Percentiles rank a stretch among this genome's conserved stretches.
Evolutionary conservation across 371 early-diverging fungal genomes (phyloP).

Genomic region (Mortierella sp.): DNA sequence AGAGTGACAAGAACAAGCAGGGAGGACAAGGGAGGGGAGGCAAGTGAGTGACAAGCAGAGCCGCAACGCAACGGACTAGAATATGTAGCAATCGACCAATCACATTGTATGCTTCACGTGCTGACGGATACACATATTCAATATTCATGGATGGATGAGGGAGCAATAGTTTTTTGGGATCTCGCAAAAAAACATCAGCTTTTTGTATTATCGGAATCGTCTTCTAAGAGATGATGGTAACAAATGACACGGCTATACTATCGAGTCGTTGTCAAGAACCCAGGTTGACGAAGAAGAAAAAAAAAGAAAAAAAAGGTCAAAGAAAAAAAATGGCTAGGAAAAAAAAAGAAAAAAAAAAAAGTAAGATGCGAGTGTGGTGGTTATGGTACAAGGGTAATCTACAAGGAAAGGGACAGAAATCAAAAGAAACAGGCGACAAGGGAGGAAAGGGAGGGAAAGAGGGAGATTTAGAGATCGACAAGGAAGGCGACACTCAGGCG

Average conservation of each 20-base stretch:
- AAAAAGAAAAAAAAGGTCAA: neutral
- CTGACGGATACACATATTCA: neutral
- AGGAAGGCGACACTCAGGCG: constrained; percentile 54
- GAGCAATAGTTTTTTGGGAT: neutral
- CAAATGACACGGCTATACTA: constrained; percentile 12
- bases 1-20: neutral
- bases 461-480: constrained; percentile 32
- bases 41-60: neutral
- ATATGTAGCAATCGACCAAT: neutral
- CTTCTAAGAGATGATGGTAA: neutral
- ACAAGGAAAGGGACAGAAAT: neutral
- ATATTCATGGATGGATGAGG: neutral
- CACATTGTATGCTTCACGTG: neutral
- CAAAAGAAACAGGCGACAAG: neutral
- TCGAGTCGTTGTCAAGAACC: constrained; percentile 6
- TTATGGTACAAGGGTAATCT: constrained; percentile 1
- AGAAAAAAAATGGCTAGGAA: constrained; percentile 5
- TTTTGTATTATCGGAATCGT: neutral
- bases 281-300: neutral
- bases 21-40: neutral
- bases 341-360: constrained; percentile 1
- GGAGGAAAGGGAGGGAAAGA: neutral
- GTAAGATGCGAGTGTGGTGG: neutral
- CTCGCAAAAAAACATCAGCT: neutral
- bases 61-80: neutral